Evolutionary conservation across 2,329 filamentous ascomycete genomes (phyloP).

Genomic region (Neocatenulostroma microsporum): DNA sequence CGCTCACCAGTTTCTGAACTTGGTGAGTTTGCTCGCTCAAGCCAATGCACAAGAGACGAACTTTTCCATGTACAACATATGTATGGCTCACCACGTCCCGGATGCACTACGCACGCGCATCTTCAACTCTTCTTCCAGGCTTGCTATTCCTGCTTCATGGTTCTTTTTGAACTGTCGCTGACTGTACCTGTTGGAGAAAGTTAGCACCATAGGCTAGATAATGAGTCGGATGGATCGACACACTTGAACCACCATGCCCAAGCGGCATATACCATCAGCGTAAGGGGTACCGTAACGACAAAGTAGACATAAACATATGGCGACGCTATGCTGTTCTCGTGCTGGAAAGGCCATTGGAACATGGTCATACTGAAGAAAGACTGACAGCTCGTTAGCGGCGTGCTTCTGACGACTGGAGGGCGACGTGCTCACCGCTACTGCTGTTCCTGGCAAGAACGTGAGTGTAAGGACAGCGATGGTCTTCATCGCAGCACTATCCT

Average conservation of each 20-base stretch:
- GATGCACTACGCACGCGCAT: slow-evolving; percentile 24
- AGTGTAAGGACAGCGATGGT: slow-evolving; percentile 39
- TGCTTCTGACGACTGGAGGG: not conserved
- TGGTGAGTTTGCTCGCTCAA: too few species aligned
- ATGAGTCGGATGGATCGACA: not conserved
- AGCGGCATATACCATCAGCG: slow-evolving; percentile 21
- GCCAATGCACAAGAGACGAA: too few species aligned
- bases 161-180: slow-evolving; percentile 22
- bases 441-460: slow-evolving; percentile 37
- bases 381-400: slow-evolving; percentile 12
- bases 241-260: slow-evolving; percentile 26
- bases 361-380: slow-evolving; percentile 30
- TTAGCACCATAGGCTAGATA: not conserved
- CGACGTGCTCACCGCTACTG: slow-evolving; percentile 22
- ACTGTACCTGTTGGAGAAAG: slow-evolving; percentile 5
- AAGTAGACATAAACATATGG: slow-evolving; percentile 28
- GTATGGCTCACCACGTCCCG: slow-evolving; percentile 21
- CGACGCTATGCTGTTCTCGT: slow-evolving; percentile 21
- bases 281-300: slow-evolving; percentile 27
- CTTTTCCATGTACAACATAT: too few species aligned
- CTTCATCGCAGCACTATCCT: slow-evolving; percentile 39
- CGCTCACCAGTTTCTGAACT: not conserved
- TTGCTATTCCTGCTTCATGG: slow-evolving; percentile 21
- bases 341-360: slow-evolving; percentile 13
- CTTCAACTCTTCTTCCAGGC: slow-evolving; percentile 26